phyloP scores from a whole-genome alignment of 352 stramenopile genomes.

The Globisporangium uncinulatum region DNA sequence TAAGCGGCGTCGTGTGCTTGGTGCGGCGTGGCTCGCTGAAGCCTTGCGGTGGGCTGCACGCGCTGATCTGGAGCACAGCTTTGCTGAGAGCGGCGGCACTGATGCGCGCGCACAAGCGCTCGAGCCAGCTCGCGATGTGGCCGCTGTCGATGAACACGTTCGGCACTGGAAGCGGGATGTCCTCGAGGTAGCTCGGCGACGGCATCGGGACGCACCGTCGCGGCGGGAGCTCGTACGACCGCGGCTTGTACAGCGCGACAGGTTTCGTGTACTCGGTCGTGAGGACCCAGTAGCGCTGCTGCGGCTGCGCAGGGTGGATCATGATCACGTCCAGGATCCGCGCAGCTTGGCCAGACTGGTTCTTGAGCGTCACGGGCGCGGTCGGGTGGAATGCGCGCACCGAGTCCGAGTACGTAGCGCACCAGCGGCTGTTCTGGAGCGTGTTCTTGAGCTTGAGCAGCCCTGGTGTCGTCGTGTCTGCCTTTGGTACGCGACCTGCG shows the following conservation, averaged over 20 bases:
- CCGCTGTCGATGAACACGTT: slow-evolving; percentile 66
- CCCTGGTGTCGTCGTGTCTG: slow-evolving; percentile 29
- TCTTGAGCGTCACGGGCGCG: slow-evolving; percentile 78
- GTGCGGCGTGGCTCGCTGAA: slow-evolving; percentile 58
- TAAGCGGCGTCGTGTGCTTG: slow-evolving; percentile 74
- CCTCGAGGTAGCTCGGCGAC: slow-evolving; percentile 62
- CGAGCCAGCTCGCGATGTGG: slow-evolving; percentile 63
- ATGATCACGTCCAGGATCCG: slow-evolving; percentile 47
- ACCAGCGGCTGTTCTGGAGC: slow-evolving; percentile 70
- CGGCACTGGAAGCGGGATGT: slow-evolving; percentile 56
- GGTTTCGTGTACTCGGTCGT: slow-evolving; percentile 63
- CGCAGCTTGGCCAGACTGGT: slow-evolving; percentile 30
- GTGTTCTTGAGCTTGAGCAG: slow-evolving; percentile 86
- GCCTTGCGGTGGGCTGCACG: slow-evolving; percentile 54
- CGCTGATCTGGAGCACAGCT: slow-evolving; percentile 52
- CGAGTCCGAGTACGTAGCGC: slow-evolving; percentile 48
- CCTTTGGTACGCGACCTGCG: slow-evolving; percentile 44
- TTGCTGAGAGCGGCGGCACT: slow-evolving; percentile 46
- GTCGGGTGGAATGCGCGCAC: slow-evolving; percentile 61
- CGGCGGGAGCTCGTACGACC: slow-evolving; percentile 76
- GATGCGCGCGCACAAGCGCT: slow-evolving; percentile 50
- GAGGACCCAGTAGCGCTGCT: slow-evolving; percentile 57
- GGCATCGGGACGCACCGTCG: slow-evolving; percentile 86
- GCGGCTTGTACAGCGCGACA: slow-evolving; percentile 70
- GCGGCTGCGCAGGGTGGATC: slow-evolving; percentile 46